A percentile compares a stretch with the other conserved stretches of the same genome.
Evolutionary conservation across 1,139 yeast genomes (phyloP).

Genomic region (Taphrina deformans): DNA sequence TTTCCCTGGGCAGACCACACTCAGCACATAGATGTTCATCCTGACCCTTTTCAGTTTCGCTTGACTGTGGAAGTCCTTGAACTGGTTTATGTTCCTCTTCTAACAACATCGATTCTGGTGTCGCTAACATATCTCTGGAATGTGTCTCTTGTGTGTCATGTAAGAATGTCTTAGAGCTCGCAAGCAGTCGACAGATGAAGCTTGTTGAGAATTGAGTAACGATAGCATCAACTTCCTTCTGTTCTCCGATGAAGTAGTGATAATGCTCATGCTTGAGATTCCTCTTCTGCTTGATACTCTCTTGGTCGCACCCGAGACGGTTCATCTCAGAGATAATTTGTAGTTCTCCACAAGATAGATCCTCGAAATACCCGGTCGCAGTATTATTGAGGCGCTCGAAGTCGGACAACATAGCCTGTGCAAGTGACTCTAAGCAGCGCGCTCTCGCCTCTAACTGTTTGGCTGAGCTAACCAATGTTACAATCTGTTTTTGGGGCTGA

Average conservation of each 20-base stretch:
- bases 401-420: not conserved
- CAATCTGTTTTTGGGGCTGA: conserved; percentile 5
- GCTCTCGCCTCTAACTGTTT: not conserved
- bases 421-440: not conserved
- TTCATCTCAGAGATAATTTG: not conserved
- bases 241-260: not conserved
- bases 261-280: not conserved
- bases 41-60: not conserved
- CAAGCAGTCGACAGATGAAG: not conserved
- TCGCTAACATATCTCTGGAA: not conserved
- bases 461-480: not conserved
- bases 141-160: not conserved
- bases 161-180: not conserved
- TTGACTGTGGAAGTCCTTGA: not conserved
- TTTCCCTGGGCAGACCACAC: not conserved
- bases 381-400: not conserved
- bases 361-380: not conserved
- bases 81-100: not conserved
- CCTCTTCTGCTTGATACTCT: not conserved
- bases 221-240: not conserved
- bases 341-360: not conserved
- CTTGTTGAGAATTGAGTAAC: not conserved
- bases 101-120: not conserved
- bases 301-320: not conserved
- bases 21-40: not conserved